Evolutionary conservation across 75 land plant species (phyloP).

Genomic region (Pinus tabuliformis): DNA sequence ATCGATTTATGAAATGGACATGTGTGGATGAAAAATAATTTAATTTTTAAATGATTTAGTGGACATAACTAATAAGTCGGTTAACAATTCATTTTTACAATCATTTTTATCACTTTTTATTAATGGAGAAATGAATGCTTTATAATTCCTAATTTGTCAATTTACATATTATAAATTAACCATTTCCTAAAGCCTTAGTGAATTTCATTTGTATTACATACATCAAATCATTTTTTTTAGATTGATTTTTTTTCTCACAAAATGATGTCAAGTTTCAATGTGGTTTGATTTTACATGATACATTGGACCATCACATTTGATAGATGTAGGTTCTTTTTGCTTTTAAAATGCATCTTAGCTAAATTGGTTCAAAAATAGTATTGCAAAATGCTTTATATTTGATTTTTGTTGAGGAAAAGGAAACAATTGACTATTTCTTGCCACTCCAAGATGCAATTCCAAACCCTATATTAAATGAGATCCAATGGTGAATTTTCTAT

Average conservation of each 20-base stretch:
- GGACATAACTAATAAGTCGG: too few relatives aligned
- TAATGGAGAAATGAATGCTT: too few relatives aligned
- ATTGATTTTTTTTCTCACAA: neutral
- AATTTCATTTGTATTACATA: neutral
- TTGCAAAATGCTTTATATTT: neutral
- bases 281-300: neutral
- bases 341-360: neutral
- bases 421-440: neutral
- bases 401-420: neutral
- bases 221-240: neutral
- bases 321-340: neutral
- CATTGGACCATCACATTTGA: neutral
- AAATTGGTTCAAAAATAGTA: neutral
- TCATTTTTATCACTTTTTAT: too few relatives aligned
- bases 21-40: too few relatives aligned
- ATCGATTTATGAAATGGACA: too few relatives aligned
- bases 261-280: neutral
- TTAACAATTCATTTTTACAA: too few relatives aligned
- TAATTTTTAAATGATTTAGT: too few relatives aligned
- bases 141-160: too few relatives aligned
- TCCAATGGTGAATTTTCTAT: neutral
- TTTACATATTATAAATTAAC: too few relatives aligned
- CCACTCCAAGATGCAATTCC: neutral
- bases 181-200: too few relatives aligned
- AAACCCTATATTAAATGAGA: neutral